Evolutionary conservation across 73 alveolate genomes (phyloP).

Genomic region (Tetrahymena malaccensis): DNA sequence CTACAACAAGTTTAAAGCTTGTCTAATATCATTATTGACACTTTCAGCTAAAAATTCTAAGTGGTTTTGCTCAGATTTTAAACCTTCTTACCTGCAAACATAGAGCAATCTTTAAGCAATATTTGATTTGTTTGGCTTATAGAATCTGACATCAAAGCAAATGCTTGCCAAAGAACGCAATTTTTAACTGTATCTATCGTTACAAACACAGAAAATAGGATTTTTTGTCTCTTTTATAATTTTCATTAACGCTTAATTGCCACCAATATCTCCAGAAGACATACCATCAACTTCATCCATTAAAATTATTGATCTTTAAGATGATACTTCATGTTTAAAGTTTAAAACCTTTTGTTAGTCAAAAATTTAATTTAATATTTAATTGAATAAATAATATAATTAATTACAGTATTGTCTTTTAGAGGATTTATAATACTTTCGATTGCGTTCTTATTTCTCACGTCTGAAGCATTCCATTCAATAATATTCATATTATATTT

Average conservation of each 20-base stretch:
- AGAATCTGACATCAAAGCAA: conserved; percentile 92
- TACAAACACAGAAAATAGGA: conserved; percentile 97
- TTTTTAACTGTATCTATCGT: conserved; percentile 88
- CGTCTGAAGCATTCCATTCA: conserved; percentile 96
- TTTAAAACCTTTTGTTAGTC: not conserved
- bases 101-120: conserved; percentile 57
- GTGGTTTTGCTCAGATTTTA: conserved; percentile 41
- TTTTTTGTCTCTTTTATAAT: conserved; percentile 88
- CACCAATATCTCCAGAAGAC: conserved; percentile 98
- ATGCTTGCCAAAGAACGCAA: conserved; percentile 48
- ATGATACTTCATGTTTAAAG: not conserved
- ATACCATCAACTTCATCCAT: conserved; percentile 99
- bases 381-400: not conserved
- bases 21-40: conserved; percentile 77
- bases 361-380: not conserved
- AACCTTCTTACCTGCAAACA: conserved; percentile 61
- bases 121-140: conserved; percentile 59
- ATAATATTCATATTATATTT: conserved; percentile 71
- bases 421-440: conserved; percentile 47
- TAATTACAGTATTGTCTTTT: not conserved
- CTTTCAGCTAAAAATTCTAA: conserved; percentile 67
- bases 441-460: conserved; percentile 85
- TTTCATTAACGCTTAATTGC: conserved; percentile 92
- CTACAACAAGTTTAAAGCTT: conserved; percentile 68
- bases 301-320: conserved; percentile 63